Conservation (phyloP, 176 grass and related monocot species). For the Pontederia crassipes region DNA sequence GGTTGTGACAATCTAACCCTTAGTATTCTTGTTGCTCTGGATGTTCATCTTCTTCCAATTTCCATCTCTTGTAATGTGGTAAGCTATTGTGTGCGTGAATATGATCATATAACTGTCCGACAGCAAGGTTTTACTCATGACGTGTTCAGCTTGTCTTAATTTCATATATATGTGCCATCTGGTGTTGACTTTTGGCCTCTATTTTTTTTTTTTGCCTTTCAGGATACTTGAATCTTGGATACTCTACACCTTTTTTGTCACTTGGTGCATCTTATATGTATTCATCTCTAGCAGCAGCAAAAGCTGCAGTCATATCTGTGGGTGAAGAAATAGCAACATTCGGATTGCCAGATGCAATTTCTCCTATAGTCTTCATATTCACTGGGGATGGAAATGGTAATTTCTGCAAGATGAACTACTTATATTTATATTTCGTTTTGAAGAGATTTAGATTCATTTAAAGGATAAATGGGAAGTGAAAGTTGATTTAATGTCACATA, state of each 20-base stretch:
- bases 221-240: slow-evolving; percentile 94
- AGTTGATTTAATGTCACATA: too few relatives aligned
- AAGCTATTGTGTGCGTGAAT: too few relatives aligned
- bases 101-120: too few relatives aligned
- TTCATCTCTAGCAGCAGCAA: slow-evolving; percentile 79
- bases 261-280: slow-evolving; percentile 96
- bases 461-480: too few relatives aligned
- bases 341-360: slow-evolving; percentile 77
- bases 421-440: background rate
- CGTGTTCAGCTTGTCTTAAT: too few relatives aligned
- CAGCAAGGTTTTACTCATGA: too few relatives aligned
- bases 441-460: too few relatives aligned
- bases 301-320: slow-evolving; percentile 69
- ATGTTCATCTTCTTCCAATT: too few relatives aligned
- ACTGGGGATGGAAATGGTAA: slow-evolving; percentile 97
- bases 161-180: too few relatives aligned
- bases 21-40: too few relatives aligned
- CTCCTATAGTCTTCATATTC: slow-evolving; percentile 77
- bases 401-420: background rate
- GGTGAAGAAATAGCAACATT: slow-evolving; percentile 94
- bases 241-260: slow-evolving; percentile 87
- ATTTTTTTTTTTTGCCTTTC: slow-evolving; percentile 14
- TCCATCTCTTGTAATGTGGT: too few relatives aligned
- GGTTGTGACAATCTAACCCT: too few relatives aligned
- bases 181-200: background rate